Conservation (phyloP, 1,139 yeast species). For the Chernovozyma aurita region DNA sequence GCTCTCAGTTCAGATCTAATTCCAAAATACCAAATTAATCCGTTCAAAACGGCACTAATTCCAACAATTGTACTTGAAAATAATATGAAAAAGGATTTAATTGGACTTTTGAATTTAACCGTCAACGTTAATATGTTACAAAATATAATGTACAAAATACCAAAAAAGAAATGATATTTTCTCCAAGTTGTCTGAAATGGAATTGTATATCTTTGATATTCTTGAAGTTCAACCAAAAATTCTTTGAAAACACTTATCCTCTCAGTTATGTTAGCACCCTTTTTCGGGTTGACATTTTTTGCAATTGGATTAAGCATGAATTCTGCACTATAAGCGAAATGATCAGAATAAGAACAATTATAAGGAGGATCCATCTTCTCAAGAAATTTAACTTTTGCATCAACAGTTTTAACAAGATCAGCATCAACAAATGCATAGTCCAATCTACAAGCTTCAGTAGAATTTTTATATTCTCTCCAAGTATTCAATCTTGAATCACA, state of each 20-base stretch:
- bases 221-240: conserved; percentile 48
- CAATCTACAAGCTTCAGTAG: conserved; percentile 78
- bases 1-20: conserved; percentile 79
- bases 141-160: conserved; percentile 47
- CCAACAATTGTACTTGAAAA: conserved; percentile 48
- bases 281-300: not conserved
- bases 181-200: conserved; percentile 65
- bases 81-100: conserved; percentile 58
- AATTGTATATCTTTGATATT: conserved; percentile 51
- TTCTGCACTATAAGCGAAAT: conserved; percentile 78
- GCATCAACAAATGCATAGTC: conserved; percentile 85
- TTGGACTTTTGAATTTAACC: conserved; percentile 50
- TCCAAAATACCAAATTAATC: conserved; percentile 72
- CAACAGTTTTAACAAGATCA: conserved; percentile 43
- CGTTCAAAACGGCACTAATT: conserved; percentile 68
- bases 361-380: conserved; percentile 55
- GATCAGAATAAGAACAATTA: conserved; percentile 80
- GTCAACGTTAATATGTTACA: conserved; percentile 58
- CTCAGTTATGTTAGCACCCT: conserved; percentile 9
- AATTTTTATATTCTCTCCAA: conserved; percentile 65
- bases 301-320: conserved; percentile 15
- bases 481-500: conserved; percentile 86
- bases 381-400: conserved; percentile 68
- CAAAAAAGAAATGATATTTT: conserved; percentile 54
- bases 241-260: conserved; percentile 48